Conservation (phyloP, 2,329 filamentous ascomycete genomes). For the Verticillium dahliae region DNA sequence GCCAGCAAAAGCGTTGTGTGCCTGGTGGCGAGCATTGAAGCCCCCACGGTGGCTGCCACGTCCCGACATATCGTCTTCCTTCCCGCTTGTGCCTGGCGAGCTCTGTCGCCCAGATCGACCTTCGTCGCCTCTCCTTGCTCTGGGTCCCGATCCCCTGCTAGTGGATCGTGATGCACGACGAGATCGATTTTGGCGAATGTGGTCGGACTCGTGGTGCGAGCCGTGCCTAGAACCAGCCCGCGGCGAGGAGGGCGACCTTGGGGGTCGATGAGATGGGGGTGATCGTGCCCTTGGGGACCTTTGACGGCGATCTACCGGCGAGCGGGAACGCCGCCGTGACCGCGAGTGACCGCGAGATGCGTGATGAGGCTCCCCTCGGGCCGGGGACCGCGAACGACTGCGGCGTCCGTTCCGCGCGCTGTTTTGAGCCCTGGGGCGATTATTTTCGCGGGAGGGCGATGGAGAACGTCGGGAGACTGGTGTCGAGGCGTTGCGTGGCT, state of each 20-base stretch:
- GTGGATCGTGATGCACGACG: conserved; percentile 8
- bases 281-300: conserved; percentile 3
- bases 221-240: conserved; percentile 7
- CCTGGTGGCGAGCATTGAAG: conserved; percentile 22
- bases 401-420: conserved; percentile 5
- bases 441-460: conserved; percentile 4
- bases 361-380: background rate
- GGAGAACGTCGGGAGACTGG: conserved; percentile 5
- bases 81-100: conserved; percentile 25
- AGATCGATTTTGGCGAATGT: conserved; percentile 2
- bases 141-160: conserved; percentile 8
- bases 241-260: conserved; percentile 3
- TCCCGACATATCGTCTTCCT: conserved; percentile 26
- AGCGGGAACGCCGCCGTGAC: conserved; percentile 6
- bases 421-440: conserved; percentile 1
- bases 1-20: conserved; percentile 25
- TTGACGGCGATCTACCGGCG: conserved; percentile 3
- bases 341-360: conserved; percentile 5
- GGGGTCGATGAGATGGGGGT: conserved; percentile 3
- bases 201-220: background rate
- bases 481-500: conserved; percentile 1
- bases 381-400: conserved; percentile 10
- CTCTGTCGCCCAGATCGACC: conserved; percentile 5
- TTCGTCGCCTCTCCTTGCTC: conserved; percentile 6
- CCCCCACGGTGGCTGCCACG: conserved; percentile 21